A percentile compares a stretch with the other conserved stretches of the same genome.
Evolutionary conservation across 306 rosid species (phyloP).

Genomic region (Citrullus colocynthis): DNA sequence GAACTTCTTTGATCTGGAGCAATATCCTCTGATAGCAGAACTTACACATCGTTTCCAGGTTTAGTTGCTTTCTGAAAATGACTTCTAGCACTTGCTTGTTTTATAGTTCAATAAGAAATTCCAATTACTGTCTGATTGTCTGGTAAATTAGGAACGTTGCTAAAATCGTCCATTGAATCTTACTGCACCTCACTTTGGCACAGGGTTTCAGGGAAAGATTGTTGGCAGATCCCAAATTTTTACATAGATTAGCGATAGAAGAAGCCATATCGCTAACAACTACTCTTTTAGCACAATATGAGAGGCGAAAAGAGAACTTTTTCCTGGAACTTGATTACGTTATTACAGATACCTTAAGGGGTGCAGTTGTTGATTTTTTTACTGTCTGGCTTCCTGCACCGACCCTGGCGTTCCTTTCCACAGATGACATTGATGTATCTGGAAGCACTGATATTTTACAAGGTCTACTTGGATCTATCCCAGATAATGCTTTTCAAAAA

Average conservation of each 20-base stretch:
- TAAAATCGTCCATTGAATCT: not conserved
- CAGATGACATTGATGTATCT: slow-evolving; percentile 42
- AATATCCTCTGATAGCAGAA: slow-evolving; percentile 77
- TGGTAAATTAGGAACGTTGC: not conserved
- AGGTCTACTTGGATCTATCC: slow-evolving; percentile 84
- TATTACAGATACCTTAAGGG: slow-evolving; percentile 71
- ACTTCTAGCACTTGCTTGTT: not conserved
- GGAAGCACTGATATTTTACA: slow-evolving; percentile 46
- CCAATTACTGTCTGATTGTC: too few species aligned
- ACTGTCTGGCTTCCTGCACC: slow-evolving; percentile 99
- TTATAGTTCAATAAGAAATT: not conserved
- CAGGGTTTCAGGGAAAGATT: slow-evolving; percentile 99
- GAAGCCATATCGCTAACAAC: slow-evolving; percentile 84
- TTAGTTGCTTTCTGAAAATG: slow-evolving; percentile 10
- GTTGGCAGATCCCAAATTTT: slow-evolving; percentile 90
- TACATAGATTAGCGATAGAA: slow-evolving; percentile 89
- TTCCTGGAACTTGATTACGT: slow-evolving; percentile 84
- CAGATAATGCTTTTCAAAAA: slow-evolving; percentile 95
- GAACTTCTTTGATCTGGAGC: slow-evolving; percentile 87
- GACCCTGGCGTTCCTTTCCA: slow-evolving; percentile 75
- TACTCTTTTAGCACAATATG: slow-evolving; percentile 72
- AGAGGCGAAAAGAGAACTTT: slow-evolving; percentile 75
- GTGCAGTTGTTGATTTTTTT: slow-evolving; percentile 77
- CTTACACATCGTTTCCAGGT: slow-evolving; percentile 92
- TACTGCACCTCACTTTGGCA: slow-evolving; percentile 18